Evolutionary conservation across 2,329 filamentous ascomycete genomes (phyloP).

Genomic region (Lasiodiplodia sp.): DNA sequence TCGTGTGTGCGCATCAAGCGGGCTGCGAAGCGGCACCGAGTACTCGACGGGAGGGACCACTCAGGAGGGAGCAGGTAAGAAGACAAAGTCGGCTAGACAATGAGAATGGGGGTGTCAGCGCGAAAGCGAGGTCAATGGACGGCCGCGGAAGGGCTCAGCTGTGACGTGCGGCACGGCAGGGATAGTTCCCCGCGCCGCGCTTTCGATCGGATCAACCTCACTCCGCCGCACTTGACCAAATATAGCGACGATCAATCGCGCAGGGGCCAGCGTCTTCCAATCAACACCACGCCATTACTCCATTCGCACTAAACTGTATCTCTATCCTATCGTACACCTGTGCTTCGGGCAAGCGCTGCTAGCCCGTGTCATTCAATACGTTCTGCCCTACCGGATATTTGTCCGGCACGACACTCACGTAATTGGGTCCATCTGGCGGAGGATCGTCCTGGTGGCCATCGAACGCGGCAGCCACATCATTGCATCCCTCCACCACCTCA

Average conservation of each 20-base stretch:
- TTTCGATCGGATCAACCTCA: slow-evolving; percentile 22
- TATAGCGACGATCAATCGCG: slow-evolving; percentile 12
- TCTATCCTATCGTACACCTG: background rate
- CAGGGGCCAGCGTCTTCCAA: slow-evolving; percentile 10
- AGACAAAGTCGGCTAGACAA: slow-evolving; percentile 2
- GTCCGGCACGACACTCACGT: background rate
- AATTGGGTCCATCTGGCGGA: background rate
- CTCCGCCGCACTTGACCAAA: slow-evolving; percentile 2
- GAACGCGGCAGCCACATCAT: background rate
- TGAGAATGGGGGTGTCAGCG: slow-evolving; percentile 5
- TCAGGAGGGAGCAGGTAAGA: background rate
- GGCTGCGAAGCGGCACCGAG: background rate
- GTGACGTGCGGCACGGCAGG: slow-evolving; percentile 12
- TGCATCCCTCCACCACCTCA: background rate
- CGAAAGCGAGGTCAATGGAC: background rate
- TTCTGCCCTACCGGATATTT: slow-evolving; percentile 5
- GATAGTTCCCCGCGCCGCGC: slow-evolving; percentile 7
- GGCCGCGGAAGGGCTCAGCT: slow-evolving; percentile 8
- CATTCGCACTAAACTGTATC: background rate
- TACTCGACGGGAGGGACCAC: background rate
- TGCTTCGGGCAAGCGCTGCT: too few species aligned
- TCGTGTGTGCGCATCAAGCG: background rate
- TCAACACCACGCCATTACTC: slow-evolving; percentile 6
- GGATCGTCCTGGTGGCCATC: background rate
- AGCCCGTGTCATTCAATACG: background rate